Percentiles rank a stretch among this genome's conserved stretches.
phyloP scores from a whole-genome alignment of 345 rosid species.

The Corchorus olitorius region DNA sequence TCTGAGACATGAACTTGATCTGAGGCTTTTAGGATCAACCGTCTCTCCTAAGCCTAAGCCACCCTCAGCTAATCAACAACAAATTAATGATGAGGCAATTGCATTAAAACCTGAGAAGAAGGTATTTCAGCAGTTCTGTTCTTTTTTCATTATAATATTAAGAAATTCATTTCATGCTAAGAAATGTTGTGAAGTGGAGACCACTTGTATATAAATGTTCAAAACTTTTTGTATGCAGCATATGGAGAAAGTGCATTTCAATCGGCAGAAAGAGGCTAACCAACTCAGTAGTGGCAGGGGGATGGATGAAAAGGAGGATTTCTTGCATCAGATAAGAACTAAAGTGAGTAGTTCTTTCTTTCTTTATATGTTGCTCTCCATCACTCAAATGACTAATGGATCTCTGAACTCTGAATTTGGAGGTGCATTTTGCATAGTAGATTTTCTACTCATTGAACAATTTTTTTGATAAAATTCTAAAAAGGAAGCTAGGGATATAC shows the following conservation, averaged over 20 bases:
- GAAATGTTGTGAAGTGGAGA: conserved; percentile 10
- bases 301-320: conserved; percentile 67
- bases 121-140: conserved; percentile 37
- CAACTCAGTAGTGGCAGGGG: conserved; percentile 38
- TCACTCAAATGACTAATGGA: neutral
- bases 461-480: conserved; percentile 1
- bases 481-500: neutral
- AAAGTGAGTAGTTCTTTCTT: conserved; percentile 57
- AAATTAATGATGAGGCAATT: conserved; percentile 32
- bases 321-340: conserved; percentile 78
- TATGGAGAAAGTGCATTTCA: conserved; percentile 51
- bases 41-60: conserved; percentile 36
- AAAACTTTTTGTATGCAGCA: conserved; percentile 30
- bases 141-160: neutral
- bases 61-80: conserved; percentile 40
- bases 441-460: neutral
- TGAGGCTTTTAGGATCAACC: conserved; percentile 31
- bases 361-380: neutral
- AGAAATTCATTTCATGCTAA: neutral
- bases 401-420: conserved; percentile 2
- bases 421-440: neutral
- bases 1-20: conserved; percentile 37
- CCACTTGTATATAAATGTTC: conserved; percentile 17
- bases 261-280: conserved; percentile 40
- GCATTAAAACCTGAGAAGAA: conserved; percentile 40